Base-by-base conservation (phyloP, 208 protist genomes). In the Leishmania aethiopica region DNA sequence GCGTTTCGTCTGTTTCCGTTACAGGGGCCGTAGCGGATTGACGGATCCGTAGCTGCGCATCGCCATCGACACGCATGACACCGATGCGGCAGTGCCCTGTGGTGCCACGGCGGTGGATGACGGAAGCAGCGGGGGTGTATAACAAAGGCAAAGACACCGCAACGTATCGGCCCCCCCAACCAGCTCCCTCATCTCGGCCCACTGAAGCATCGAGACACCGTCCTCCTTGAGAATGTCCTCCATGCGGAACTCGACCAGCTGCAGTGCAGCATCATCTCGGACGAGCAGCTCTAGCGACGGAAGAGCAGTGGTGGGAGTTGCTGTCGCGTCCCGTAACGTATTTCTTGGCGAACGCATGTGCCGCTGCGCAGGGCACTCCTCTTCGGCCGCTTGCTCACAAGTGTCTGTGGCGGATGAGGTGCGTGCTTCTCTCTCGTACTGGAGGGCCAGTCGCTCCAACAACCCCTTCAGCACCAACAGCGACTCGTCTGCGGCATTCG, bases 401-500 rank as follows among this genome's bases (percentile, higher is more conserved):
- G n/a, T 77, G 49, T 28, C 32, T 28, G 64, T 45, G 0, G 35
- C 35, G 35, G 10, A n/a, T 22, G 45, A 55, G 62, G 51, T 32
- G 4, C 7, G 22, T 8, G n/a, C 59, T 19, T 8, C 74, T 6
- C 42, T 73, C 11, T 47, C 22, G 35, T 55, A 62, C 57, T 75
- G 81, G 2, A 67, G 22, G 17, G 84, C 88, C 6, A 95, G 35
- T 1, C 90, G 88, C n/a, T 84, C 79, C 72, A 96, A 79, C 28
- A 96, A 49, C 17, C 73, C 86, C 11, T 83, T 77, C 25, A 95
- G 47, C 17, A 92, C 67, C 55, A 75, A 78, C 45, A 97, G 78
- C 35, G 90, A 88, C 45, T 92, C 80, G 85, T 98, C 95, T 0
- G 72, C 64, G 2, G 75, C 35, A 49, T 91, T 89, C 7, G 87